Percentiles rank a stretch among this genome's conserved stretches.
Conservation (phyloP, 2,329 filamentous ascomycete species). For the Pseudocercospora musae region DNA sequence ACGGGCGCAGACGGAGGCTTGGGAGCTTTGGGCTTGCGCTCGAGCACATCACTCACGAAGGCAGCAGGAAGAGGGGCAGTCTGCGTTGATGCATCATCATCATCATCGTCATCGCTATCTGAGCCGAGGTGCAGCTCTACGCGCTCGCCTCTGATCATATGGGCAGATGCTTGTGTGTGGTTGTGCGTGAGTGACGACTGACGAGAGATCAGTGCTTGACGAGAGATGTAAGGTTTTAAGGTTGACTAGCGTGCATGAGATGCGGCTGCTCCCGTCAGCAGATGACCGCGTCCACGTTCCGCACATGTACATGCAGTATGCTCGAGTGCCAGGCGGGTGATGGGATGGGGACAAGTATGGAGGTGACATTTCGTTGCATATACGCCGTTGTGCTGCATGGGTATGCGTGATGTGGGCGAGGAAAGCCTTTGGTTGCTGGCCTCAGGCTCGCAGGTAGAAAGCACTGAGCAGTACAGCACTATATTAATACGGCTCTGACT, state of each 20-base stretch:
- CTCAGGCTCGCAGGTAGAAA: too few species aligned
- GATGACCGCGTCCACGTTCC: not conserved
- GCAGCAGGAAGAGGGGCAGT: constrained; percentile 24
- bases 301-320: not conserved
- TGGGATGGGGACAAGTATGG: too few species aligned
- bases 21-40: constrained; percentile 60
- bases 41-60: constrained; percentile 73
- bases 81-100: constrained; percentile 20
- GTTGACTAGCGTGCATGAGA: not conserved
- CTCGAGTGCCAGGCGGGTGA: not conserved
- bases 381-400: not conserved
- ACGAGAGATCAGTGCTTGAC: too few species aligned
- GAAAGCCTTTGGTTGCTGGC: too few species aligned
- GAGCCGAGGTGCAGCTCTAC: constrained; percentile 59
- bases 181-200: too few species aligned
- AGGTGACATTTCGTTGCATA: too few species aligned
- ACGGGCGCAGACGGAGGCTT: constrained; percentile 63
- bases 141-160: constrained; percentile 54
- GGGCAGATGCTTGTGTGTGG: constrained; percentile 7
- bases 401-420: too few species aligned
- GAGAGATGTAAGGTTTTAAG: constrained; percentile 1
- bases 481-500: too few species aligned
- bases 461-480: too few species aligned
- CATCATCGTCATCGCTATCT: constrained; percentile 36
- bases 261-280: not conserved